phyloP scores from a whole-genome alignment of 1,284 basidiomycete species.

The Naganishia sp. region DNA sequence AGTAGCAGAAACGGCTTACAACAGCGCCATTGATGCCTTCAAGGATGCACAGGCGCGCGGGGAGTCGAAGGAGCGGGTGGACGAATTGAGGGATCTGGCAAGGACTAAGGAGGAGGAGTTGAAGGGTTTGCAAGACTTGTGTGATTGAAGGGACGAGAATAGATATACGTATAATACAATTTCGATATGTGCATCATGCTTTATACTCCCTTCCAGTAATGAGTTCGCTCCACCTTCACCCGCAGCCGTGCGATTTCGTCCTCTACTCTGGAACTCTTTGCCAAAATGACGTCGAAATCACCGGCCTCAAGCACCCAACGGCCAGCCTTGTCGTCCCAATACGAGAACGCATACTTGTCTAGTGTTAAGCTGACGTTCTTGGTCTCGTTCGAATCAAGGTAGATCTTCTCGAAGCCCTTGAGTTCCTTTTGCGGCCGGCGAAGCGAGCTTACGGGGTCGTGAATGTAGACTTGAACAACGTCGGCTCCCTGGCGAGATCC shows the following conservation, averaged over 20 bases:
- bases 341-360: constrained; percentile 55
- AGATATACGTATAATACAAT: neutral
- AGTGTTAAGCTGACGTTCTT: constrained; percentile 44
- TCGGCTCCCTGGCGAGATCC: constrained; percentile 28
- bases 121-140: constrained; percentile 27
- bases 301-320: constrained; percentile 59
- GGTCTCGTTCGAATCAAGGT: constrained; percentile 55
- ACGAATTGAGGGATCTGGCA: constrained; percentile 22
- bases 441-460: constrained; percentile 31
- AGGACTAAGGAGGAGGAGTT: constrained; percentile 26
- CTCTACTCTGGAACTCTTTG: constrained; percentile 40
- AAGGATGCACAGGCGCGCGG: constrained; percentile 19
- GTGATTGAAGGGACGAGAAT: constrained; percentile 17
- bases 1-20: constrained; percentile 10
- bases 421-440: constrained; percentile 54
- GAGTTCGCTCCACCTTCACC: constrained; percentile 2
- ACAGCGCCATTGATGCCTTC: constrained; percentile 12
- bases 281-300: constrained; percentile 54
- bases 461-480: constrained; percentile 39
- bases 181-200: neutral
- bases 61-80: constrained; percentile 17
- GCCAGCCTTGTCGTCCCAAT: constrained; percentile 55
- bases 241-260: constrained; percentile 12
- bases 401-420: constrained; percentile 58
- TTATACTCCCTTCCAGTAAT: constrained; percentile 11